These are phyloP conservation scores for Forsythia suspensa DNA, from an alignment of 257 asterid genomes.

Conservation along the genomic window DNA sequence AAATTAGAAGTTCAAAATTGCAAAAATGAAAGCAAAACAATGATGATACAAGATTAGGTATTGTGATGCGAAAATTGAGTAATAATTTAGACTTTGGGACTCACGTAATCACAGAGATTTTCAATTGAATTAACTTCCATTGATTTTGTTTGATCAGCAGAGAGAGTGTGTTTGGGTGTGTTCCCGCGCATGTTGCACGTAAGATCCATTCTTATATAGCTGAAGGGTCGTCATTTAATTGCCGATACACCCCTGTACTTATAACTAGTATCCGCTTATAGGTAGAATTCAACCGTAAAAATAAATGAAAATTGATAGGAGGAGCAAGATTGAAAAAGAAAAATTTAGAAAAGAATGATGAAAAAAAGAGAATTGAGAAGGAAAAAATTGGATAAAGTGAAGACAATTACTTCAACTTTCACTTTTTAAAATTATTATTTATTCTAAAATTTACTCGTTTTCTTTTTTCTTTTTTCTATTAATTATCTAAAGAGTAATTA, in stretches of 20 bases:
- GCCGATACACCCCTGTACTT: neutral
- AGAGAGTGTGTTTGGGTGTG: neutral
- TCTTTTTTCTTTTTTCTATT: too few relatives aligned
- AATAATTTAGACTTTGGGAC: constrained; percentile 16
- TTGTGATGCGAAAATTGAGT: constrained; percentile 1
- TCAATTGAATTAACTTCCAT: constrained; percentile 56
- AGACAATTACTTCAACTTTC: too few relatives aligned
- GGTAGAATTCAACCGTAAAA: too few relatives aligned
- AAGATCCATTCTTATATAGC: neutral
- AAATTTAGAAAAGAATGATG: too few relatives aligned
- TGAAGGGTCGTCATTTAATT: neutral
- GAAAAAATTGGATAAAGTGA: too few relatives aligned
- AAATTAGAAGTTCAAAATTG: neutral
- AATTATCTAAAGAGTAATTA: too few relatives aligned
- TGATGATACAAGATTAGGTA: neutral
- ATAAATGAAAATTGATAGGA: too few relatives aligned
- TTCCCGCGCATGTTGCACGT: neutral
- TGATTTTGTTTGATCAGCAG: neutral
- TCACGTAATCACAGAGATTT: constrained; percentile 58
- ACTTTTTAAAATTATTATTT: too few relatives aligned
- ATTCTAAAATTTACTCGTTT: too few relatives aligned
- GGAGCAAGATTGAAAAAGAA: too few relatives aligned
- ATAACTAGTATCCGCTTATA: too few relatives aligned
- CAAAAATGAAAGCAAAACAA: neutral
- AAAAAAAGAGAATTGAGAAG: too few relatives aligned